Conservation (phyloP, 257 asterid species). For the Solanum sitiens region DNA sequence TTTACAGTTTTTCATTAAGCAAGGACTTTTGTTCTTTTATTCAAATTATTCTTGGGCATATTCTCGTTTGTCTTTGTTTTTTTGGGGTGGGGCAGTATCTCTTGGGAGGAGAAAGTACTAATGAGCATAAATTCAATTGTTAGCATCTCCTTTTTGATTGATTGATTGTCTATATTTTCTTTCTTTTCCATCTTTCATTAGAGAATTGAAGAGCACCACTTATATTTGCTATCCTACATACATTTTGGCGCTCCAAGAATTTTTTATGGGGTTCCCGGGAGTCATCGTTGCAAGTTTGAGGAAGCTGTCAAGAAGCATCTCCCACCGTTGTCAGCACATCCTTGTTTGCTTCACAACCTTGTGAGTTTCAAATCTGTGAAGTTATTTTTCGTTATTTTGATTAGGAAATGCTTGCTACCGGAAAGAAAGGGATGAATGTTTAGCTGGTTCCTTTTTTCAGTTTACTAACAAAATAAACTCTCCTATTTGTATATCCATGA, state of each 20-base stretch:
- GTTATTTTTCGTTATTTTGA: background rate
- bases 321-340: conserved; percentile 38
- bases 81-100: background rate
- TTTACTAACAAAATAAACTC: background rate
- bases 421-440: background rate
- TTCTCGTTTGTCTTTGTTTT: background rate
- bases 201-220: conserved; percentile 69
- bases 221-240: conserved; percentile 62
- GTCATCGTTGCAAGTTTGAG: conserved; percentile 45
- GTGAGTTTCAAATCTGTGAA: conserved; percentile 33
- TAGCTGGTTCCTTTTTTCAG: background rate
- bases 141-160: background rate
- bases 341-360: conserved; percentile 43
- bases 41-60: background rate
- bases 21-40: background rate
- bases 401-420: background rate
- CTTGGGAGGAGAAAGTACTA: background rate
- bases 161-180: conserved; percentile 10
- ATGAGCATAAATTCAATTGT: background rate
- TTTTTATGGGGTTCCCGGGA: conserved; percentile 72
- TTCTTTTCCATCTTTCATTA: conserved; percentile 27
- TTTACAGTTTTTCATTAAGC: background rate
- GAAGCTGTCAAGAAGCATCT: conserved; percentile 46
- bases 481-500: background rate
- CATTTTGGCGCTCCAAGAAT: conserved; percentile 64